Evolutionary conservation across 2,329 filamentous ascomycete genomes (phyloP), one percentile per base, ranked within the genome.

Genomic region (Aspergillus transmontanensis): DNA sequence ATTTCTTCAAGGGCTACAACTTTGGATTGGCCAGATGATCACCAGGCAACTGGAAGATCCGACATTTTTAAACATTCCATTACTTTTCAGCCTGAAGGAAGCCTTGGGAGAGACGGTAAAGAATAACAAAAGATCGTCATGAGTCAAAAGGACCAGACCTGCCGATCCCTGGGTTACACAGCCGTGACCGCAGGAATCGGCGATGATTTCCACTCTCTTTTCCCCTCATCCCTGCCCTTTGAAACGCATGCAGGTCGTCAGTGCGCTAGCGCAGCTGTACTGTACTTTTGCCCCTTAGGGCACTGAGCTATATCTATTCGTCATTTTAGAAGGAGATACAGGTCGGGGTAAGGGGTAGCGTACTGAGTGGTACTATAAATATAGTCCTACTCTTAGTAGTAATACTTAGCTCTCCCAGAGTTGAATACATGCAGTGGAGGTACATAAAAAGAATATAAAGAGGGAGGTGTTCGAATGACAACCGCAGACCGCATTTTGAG

Each of bases 91-190:
- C 48, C 48, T 51, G 28, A 51, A 32, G 48, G 26, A 28, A 12
- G n/a, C n/a, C 39, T 41, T 41, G 39, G 39, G 39, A 26, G 7
- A 26, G 21, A 16, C 11, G 6, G 14, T 26, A 19, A 28, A 23
- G 2, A 41, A 45, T 16, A 26, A 4, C 46, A 36, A 41, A 53
- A 19, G 36, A 55, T 39, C 51, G 32, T 55, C 58, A 30, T 51
- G 28, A 51, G 48, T 10, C 48, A 21, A 55, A 41, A 41, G 48
- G 26, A 54, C 58, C 41, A 55, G 58, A 60, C 58, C 48, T 55
- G 58, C 51, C 58, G 58, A 60, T 54, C 58, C 12, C 10, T 34
- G 4, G 6, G 48, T 60, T 54, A 60, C 58, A 55, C 58, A 32
- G 46, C 48, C 30, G 32, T 43, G 45, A 19, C 45, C 45, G 14